Base-by-base conservation (phyloP, 306 rosid genomes). In the Ochetophila trinervis region DNA sequence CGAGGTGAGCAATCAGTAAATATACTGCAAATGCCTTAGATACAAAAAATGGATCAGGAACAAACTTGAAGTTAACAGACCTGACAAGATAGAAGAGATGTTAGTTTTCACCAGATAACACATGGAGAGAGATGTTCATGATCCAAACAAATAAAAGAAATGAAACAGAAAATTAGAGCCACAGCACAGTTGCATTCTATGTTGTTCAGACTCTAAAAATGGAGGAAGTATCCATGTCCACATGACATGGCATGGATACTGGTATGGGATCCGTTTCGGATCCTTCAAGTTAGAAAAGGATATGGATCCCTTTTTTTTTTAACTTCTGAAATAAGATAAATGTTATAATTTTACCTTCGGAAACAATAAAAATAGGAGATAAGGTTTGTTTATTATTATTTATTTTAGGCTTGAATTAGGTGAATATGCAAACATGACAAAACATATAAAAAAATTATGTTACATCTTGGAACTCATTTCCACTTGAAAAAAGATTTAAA, bases 41-140 rank as follows among this genome's bases (percentile, higher is more conserved):
- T 51, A 83, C 79, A 69, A 93, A 93, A 69, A 93, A 63, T 73
- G 80, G 84, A 70, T 93, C 97, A 6, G 94, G 96, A 66, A 93
- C 68, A 42, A 93, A 93, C 84, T 90, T 93, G 85, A 93, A 86
- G 85, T 93, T 93, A 64, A 90, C 90, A 53, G 96, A 93, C 99
- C 98, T 93, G 82, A 67, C 44, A 76, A 78, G 78, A 71, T 48
- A 35, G 57, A 75, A 50, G 15, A 48, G 40, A 71, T 62, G 53
- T 62, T 71, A 85, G 59, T 74, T 53, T 70, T 80, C 72, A 70
- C 68, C 65, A 18, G 20, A 14, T 21, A 5, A 53, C 4, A 63
- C 56, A 62, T 18, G 42, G 42, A 61, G 2, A 42, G 12, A 5
- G 53, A 57, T 1, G 14, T 53, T 57, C 53, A 18, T 23, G 40